These are phyloP conservation scores for Camelina laxa DNA, from an alignment of 345 rosid genomes.

Conservation along the genomic window DNA sequence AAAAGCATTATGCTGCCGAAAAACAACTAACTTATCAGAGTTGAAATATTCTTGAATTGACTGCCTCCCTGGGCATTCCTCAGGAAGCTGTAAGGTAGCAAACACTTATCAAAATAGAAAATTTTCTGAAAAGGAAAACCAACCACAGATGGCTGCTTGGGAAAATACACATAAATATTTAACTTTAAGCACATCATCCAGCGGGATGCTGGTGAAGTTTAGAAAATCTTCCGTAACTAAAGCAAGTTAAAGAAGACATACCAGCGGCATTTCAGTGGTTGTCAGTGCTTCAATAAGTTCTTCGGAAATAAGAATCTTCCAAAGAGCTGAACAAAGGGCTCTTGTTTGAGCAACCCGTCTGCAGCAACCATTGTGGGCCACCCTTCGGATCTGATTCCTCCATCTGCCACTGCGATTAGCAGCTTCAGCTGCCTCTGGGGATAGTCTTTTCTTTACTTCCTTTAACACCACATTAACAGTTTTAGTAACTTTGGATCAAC, in stretches of 20 bases:
- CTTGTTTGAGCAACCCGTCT: constrained; percentile 87
- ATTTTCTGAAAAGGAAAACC: constrained; percentile 12
- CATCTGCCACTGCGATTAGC: constrained; percentile 90
- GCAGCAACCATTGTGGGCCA: constrained; percentile 96
- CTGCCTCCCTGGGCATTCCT: constrained; percentile 10
- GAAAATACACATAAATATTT: constrained; percentile 3
- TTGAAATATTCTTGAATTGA: constrained; percentile 10
- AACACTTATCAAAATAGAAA: constrained; percentile 1
- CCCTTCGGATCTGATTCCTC: constrained; percentile 94
- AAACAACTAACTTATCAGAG: constrained; percentile 16
- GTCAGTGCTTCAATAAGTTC: constrained; percentile 66
- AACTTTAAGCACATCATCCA: constrained; percentile 9
- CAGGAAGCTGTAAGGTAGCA: not conserved
- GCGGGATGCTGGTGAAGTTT: constrained; percentile 24
- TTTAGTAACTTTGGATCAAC: constrained; percentile 29
- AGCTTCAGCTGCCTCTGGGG: constrained; percentile 82
- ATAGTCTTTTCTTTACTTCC: constrained; percentile 89
- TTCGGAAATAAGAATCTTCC: constrained; percentile 86
- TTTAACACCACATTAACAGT: constrained; percentile 46
- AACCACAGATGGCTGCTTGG: constrained; percentile 6
- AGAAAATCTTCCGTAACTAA: constrained; percentile 15
- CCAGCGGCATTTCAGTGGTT: constrained; percentile 83
- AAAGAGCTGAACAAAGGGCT: constrained; percentile 73
- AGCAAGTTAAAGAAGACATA: constrained; percentile 46
- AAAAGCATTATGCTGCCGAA: constrained; percentile 25